Conservation (phyloP, 495 filamentous ascomycete species). For the Bryoglossum gracile region DNA sequence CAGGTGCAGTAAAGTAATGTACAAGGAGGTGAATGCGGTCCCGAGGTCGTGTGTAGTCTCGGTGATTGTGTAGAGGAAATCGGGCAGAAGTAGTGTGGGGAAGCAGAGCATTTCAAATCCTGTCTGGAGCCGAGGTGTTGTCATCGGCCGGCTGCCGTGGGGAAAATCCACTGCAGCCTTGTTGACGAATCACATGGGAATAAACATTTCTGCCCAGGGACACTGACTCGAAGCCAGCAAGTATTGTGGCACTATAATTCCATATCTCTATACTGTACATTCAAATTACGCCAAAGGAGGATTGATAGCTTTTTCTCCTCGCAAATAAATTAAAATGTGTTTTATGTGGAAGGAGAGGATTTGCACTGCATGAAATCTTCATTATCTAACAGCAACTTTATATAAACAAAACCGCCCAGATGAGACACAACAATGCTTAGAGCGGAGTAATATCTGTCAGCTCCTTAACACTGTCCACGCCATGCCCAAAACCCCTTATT, state of each 20-base stretch:
- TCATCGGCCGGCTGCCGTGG: background rate
- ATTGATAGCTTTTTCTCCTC: background rate
- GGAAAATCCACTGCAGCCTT: background rate
- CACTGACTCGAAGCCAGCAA: background rate
- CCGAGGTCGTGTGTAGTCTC: background rate
- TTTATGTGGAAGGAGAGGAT: background rate
- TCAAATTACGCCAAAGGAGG: no score
- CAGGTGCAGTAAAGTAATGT: no score
- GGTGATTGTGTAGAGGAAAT: background rate
- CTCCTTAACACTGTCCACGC: conserved; percentile 16
- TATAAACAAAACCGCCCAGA: conserved; percentile 8
- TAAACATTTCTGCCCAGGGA: conserved; percentile 2
- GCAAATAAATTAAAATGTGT: background rate
- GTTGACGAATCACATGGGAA: background rate
- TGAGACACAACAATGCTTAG: conserved; percentile 5
- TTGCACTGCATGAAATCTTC: background rate
- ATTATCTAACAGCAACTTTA: conserved; percentile 11
- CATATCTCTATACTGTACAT: background rate
- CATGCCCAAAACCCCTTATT: conserved; percentile 21
- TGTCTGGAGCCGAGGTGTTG: no score
- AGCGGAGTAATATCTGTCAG: conserved; percentile 17
- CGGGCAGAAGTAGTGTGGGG: background rate
- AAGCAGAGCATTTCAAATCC: background rate
- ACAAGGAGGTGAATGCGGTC: background rate
- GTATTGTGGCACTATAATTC: background rate